These are phyloP conservation scores for Cyclotella kingstonii DNA, from an alignment of 108 stramenopile genomes.

Conservation along the genomic window DNA sequence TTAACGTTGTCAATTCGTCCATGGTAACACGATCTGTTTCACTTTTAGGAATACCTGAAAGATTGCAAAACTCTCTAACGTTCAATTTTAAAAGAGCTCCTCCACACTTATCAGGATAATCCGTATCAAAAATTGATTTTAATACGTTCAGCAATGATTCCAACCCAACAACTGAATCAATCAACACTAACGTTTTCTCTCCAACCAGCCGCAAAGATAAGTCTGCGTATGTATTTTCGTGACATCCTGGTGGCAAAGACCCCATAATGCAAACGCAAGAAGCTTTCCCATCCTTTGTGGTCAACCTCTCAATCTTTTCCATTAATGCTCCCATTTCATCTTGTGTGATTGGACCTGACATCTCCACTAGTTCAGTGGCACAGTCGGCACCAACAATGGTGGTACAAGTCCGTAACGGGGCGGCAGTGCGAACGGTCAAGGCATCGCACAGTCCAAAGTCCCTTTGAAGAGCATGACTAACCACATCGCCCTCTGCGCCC, in stretches of 20 bases:
- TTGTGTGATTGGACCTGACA: slow-evolving; percentile 53
- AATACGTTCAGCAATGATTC: slow-evolving; percentile 43
- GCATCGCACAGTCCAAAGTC: slow-evolving; percentile 44
- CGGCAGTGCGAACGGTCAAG: slow-evolving; percentile 56
- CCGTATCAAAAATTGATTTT: slow-evolving; percentile 7
- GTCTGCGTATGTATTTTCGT: slow-evolving; percentile 59
- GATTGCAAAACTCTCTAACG: slow-evolving; percentile 68
- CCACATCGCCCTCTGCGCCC: slow-evolving; percentile 71
- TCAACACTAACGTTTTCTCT: slow-evolving; percentile 54
- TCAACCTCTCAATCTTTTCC: slow-evolving; percentile 28
- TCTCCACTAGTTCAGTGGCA: slow-evolving; percentile 88
- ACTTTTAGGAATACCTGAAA: slow-evolving; percentile 49
- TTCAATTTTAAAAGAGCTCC: slow-evolving; percentile 74
- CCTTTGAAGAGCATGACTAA: slow-evolving; percentile 38
- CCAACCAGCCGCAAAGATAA: slow-evolving; percentile 42
- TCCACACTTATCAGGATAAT: slow-evolving; percentile 21
- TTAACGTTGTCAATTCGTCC: slow-evolving; percentile 48
- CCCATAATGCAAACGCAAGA: slow-evolving; percentile 78
- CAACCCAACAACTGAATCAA: slow-evolving; percentile 82
- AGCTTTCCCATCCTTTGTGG: slow-evolving; percentile 18
- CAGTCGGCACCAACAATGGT: slow-evolving; percentile 64
- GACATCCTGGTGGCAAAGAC: slow-evolving; percentile 82
- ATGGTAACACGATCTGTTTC: slow-evolving; percentile 48
- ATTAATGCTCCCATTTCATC: slow-evolving; percentile 53
- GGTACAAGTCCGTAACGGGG: slow-evolving; percentile 71